Percentiles rank a stretch among this genome's conserved stretches.
These are phyloP conservation scores for Colletotrichum tamarilloi DNA, from an alignment of 2,329 filamentous ascomycete genomes.

Conservation along the genomic window DNA sequence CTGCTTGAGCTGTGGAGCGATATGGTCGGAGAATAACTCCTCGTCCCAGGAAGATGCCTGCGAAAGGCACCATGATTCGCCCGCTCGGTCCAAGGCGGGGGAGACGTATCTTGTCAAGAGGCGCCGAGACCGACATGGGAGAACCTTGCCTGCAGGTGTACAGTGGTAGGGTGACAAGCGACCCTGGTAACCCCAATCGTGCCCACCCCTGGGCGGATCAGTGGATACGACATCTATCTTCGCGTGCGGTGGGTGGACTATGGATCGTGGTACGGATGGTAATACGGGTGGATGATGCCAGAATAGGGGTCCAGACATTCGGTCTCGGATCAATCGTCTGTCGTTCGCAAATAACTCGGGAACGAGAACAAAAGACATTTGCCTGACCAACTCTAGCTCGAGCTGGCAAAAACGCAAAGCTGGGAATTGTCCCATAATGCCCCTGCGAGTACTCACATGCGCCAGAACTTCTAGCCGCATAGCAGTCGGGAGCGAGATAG, in stretches of 20 bases:
- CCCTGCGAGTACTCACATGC: neutral
- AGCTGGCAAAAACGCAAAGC: neutral
- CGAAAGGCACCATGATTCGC: slow-evolving; percentile 1
- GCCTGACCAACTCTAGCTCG: neutral
- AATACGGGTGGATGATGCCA: neutral
- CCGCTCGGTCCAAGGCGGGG: neutral
- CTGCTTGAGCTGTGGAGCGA: neutral
- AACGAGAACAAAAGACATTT: neutral
- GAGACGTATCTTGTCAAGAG: slow-evolving; percentile 17
- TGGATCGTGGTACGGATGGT: neutral
- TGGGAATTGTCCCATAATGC: neutral
- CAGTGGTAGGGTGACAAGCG: neutral
- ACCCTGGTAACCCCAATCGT: slow-evolving; percentile 6
- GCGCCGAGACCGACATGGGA: slow-evolving; percentile 27
- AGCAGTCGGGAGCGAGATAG: slow-evolving; percentile 11
- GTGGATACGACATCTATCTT: slow-evolving; percentile 12
- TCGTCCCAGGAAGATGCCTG: slow-evolving; percentile 10
- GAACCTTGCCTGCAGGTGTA: slow-evolving; percentile 3
- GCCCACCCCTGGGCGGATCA: slow-evolving; percentile 27
- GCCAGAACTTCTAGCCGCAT: slow-evolving; percentile 7
- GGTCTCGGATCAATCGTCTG: neutral
- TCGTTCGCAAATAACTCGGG: neutral
- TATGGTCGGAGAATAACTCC: slow-evolving; percentile 18
- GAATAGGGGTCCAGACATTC: neutral
- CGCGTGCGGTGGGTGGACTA: neutral